Evolutionary conservation across 2,329 filamentous ascomycete genomes (phyloP).

Genomic region (Beauveria caledonica): DNA sequence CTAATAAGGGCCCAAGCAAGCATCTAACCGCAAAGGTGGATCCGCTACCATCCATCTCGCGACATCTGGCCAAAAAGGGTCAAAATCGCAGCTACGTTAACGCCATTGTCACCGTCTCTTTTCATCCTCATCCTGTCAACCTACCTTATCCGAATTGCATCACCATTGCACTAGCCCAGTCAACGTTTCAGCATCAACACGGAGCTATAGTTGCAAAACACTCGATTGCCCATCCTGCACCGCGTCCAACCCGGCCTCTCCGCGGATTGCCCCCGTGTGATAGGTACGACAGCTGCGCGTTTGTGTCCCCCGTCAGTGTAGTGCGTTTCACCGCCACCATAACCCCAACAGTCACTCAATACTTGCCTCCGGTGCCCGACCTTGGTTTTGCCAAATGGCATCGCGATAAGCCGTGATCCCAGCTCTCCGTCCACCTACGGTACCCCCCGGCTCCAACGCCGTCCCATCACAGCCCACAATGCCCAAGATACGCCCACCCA

Average conservation of each 20-base stretch:
- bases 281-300: not conserved
- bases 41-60: constrained; percentile 3
- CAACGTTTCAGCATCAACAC: not conserved
- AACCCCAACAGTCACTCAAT: not conserved
- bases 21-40: not conserved
- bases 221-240: not conserved
- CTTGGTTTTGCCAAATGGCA: not conserved
- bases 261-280: not conserved
- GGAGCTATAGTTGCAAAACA: not conserved
- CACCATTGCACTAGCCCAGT: not conserved
- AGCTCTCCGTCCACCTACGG: not conserved
- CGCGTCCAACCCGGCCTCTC: not conserved
- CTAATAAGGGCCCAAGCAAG: no score
- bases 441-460: not conserved
- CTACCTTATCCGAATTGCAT: not conserved
- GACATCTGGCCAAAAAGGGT: constrained; percentile 12
- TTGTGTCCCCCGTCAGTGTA: not conserved
- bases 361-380: not conserved
- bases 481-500: constrained; percentile 60
- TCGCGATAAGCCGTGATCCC: not conserved
- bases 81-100: constrained; percentile 3
- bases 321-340: not conserved
- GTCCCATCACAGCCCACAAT: constrained; percentile 33
- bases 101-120: constrained; percentile 5
- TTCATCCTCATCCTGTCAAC: not conserved